These are phyloP conservation scores for Cryptococcus amylolentus DNA, from an alignment of 1,284 basidiomycete genomes.

Conservation along the genomic window DNA sequence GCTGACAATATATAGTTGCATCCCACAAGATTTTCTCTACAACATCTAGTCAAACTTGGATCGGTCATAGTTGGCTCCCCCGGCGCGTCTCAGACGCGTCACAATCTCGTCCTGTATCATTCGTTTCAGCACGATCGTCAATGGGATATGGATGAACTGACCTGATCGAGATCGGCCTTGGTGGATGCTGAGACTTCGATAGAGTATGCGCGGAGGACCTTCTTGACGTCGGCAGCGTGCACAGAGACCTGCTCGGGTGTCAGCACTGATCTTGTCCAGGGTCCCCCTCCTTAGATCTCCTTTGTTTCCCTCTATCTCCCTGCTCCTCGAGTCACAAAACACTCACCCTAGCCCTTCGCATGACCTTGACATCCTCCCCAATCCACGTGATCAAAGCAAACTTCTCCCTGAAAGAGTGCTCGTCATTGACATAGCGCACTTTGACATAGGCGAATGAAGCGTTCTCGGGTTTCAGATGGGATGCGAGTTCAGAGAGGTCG, in stretches of 20 bases:
- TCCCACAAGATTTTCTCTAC: too few species aligned
- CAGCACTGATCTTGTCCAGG: neutral
- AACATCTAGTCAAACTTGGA: slow-evolving; percentile 43
- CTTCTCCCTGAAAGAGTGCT: slow-evolving; percentile 76
- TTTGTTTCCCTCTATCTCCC: neutral
- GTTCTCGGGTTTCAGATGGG: slow-evolving; percentile 66
- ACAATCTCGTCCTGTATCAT: slow-evolving; percentile 37
- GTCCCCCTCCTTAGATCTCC: too few species aligned
- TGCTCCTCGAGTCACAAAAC: neutral
- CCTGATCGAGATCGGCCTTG: slow-evolving; percentile 75
- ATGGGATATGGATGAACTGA: slow-evolving; percentile 31
- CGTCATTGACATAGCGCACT: slow-evolving; percentile 70
- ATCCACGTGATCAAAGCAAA: slow-evolving; percentile 89
- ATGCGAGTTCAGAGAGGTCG: slow-evolving; percentile 70
- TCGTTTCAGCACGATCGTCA: neutral
- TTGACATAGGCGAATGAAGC: slow-evolving; percentile 80
- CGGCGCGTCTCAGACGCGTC: slow-evolving; percentile 36
- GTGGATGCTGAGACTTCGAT: slow-evolving; percentile 80
- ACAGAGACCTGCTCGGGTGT: slow-evolving; percentile 67
- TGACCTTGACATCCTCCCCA: slow-evolving; percentile 75
- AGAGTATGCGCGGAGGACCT: slow-evolving; percentile 70
- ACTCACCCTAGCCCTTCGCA: slow-evolving; percentile 82
- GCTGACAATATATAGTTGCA: too few species aligned
- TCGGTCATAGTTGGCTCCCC: slow-evolving; percentile 49
- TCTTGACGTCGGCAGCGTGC: slow-evolving; percentile 79